phyloP scores from a whole-genome alignment of 805 yeast genomes.

The Jamesozyma lodderae region DNA sequence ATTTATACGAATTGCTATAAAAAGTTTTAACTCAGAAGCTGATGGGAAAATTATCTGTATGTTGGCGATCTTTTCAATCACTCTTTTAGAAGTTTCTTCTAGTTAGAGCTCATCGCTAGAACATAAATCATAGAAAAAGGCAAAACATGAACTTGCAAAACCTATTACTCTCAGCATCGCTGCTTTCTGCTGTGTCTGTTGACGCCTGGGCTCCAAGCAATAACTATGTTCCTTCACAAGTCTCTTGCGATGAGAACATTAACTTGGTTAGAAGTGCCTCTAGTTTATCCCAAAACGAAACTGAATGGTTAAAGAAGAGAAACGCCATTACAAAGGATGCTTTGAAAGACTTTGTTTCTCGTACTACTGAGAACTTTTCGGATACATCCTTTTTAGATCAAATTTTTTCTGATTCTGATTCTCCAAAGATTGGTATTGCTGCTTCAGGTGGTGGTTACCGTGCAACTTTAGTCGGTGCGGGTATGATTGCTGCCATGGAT shows the following conservation, averaged over 20 bases:
- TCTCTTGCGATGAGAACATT: slow-evolving; percentile 43
- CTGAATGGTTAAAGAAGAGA: slow-evolving; percentile 43
- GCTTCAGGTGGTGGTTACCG: slow-evolving; percentile 87
- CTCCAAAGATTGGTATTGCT: slow-evolving; percentile 45
- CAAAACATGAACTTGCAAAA: slow-evolving; percentile 1
- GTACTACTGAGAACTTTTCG: slow-evolving; percentile 28
- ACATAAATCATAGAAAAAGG: background rate
- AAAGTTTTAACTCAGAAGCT: no score
- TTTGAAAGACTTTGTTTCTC: slow-evolving; percentile 36
- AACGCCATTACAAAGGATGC: slow-evolving; percentile 37
- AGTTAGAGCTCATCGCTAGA: background rate
- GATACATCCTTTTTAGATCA: slow-evolving; percentile 11
- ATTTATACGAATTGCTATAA: no score
- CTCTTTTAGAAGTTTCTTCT: background rate
- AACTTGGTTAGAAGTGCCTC: slow-evolving; percentile 41
- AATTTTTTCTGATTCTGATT: slow-evolving; percentile 26
- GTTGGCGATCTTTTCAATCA: background rate
- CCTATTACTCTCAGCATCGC: background rate
- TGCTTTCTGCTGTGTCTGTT: background rate
- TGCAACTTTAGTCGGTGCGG: slow-evolving; percentile 85
- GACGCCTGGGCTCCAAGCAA: slow-evolving; percentile 46
- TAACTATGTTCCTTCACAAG: slow-evolving; percentile 53
- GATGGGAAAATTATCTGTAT: no score
- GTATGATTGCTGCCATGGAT: slow-evolving; percentile 74
- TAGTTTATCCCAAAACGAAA: slow-evolving; percentile 38